phyloP scores from a whole-genome alignment of 2,329 filamentous ascomycete species.

The Aureobasidium sp. region DNA sequence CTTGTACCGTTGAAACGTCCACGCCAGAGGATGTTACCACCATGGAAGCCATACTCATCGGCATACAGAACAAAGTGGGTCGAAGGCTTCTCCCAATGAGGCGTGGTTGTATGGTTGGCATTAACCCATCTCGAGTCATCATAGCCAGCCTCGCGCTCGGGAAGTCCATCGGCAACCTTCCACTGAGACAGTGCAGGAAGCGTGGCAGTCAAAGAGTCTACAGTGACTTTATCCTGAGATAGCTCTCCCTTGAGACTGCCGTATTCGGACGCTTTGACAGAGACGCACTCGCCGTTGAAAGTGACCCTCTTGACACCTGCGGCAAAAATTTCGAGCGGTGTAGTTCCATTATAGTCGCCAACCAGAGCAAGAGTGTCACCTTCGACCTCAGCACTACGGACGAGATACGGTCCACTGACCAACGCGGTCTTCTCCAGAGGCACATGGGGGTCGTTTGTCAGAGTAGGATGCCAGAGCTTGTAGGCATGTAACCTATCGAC shows the following conservation, averaged over 20 bases:
- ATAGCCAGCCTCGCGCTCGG: slow-evolving; percentile 41
- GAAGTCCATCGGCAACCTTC: slow-evolving; percentile 44
- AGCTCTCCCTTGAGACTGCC: slow-evolving; percentile 32
- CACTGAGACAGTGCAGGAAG: slow-evolving; percentile 40
- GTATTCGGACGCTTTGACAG: slow-evolving; percentile 25
- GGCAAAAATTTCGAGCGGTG: slow-evolving; percentile 34
- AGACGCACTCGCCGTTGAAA: slow-evolving; percentile 34
- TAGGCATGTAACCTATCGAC: slow-evolving; percentile 48
- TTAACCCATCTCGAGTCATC: slow-evolving; percentile 38
- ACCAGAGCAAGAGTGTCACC: slow-evolving; percentile 27
- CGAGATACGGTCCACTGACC: slow-evolving; percentile 36
- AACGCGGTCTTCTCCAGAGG: slow-evolving; percentile 29
- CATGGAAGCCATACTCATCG: slow-evolving; percentile 37
- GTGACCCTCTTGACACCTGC: slow-evolving; percentile 29
- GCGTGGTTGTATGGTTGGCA: slow-evolving; percentile 31
- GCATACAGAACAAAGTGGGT: slow-evolving; percentile 36
- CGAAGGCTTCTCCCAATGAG: slow-evolving; percentile 31
- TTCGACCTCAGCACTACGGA: slow-evolving; percentile 31
- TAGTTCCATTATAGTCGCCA: slow-evolving; percentile 32
- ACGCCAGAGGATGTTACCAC: slow-evolving; percentile 36
- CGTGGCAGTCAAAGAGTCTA: slow-evolving; percentile 19
- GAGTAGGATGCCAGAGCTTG: slow-evolving; percentile 49
- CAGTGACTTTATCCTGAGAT: slow-evolving; percentile 18
- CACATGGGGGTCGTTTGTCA: slow-evolving; percentile 41
- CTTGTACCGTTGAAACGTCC: slow-evolving; percentile 34